These are phyloP conservation scores for Inonotus obliquus DNA, from an alignment of 1,284 basidiomycete species.

Conservation along the genomic window DNA sequence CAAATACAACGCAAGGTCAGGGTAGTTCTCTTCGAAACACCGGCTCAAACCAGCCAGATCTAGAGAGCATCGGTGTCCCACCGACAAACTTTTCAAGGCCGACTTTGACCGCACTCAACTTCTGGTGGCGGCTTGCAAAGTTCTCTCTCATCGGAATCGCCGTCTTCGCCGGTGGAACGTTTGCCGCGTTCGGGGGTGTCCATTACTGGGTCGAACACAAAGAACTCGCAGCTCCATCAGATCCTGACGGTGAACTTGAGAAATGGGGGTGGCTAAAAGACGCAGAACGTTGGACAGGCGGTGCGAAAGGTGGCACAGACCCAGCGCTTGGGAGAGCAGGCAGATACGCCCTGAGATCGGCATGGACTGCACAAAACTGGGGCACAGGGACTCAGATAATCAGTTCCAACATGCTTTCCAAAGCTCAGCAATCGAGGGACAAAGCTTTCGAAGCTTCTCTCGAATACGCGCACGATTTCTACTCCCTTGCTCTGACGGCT, in stretches of 20 bases:
- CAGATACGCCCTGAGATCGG: conserved; percentile 63
- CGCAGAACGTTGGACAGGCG: conserved; percentile 71
- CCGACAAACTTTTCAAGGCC: conserved; percentile 35
- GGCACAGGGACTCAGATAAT: conserved; percentile 44
- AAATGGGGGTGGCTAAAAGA: conserved; percentile 75
- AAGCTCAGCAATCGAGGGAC: conserved; percentile 30
- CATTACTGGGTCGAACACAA: conserved; percentile 72
- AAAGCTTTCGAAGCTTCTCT: conserved; percentile 48
- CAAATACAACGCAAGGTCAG: not conserved
- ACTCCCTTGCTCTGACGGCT: conserved; percentile 36
- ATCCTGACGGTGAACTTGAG: conserved; percentile 47
- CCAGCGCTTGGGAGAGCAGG: conserved; percentile 61
- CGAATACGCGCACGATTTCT: conserved; percentile 49
- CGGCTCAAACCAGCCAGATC: not conserved
- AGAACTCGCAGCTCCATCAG: conserved; percentile 42
- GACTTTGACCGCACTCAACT: conserved; percentile 31
- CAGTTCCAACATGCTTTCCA: conserved; percentile 33
- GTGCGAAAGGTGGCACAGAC: conserved; percentile 67
- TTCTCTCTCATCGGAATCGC: conserved; percentile 36
- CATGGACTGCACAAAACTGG: conserved; percentile 77
- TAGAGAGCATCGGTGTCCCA: conserved; percentile 1
- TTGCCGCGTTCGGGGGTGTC: conserved; percentile 49
- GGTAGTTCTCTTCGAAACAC: not conserved
- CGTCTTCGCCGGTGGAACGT: conserved; percentile 36
- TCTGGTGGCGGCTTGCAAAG: conserved; percentile 38